Evolutionary conservation across 495 filamentous ascomycete genomes (phyloP).

Genomic region (Penicillium psychrofluorescens): DNA sequence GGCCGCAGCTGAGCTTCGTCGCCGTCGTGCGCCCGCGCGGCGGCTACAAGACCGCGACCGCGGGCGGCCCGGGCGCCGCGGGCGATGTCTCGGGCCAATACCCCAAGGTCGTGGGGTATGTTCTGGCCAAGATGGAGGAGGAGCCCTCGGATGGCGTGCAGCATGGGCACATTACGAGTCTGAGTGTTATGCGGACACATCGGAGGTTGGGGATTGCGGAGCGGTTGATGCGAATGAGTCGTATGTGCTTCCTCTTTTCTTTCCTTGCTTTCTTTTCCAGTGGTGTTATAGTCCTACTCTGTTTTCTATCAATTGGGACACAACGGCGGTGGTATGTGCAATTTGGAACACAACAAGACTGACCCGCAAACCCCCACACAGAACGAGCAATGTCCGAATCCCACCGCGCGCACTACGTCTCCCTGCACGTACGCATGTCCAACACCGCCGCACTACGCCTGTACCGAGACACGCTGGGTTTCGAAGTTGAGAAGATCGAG

Average conservation of each 20-base stretch:
- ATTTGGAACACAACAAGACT: neutral
- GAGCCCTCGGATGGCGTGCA: conserved; percentile 84
- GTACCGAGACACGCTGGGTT: conserved; percentile 89
- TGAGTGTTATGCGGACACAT: conserved; percentile 97
- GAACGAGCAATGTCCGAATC: conserved; percentile 96
- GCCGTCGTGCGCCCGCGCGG: conserved; percentile 82
- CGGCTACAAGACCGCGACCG: conserved; percentile 27
- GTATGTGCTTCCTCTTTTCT: conserved; percentile 48
- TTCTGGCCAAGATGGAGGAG: conserved; percentile 99
- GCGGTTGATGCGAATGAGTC: conserved; percentile 92
- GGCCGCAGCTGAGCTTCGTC: conserved; percentile 94
- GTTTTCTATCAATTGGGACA: no score
- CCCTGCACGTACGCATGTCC: conserved; percentile 87
- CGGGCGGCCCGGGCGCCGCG: conserved; percentile 8
- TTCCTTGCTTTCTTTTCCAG: conserved; percentile 1
- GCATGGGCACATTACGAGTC: conserved; percentile 92
- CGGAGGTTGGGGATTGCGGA: conserved; percentile 85
- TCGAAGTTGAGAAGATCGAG: conserved; percentile 85
- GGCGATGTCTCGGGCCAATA: conserved; percentile 60
- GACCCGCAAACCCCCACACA: conserved; percentile 21
- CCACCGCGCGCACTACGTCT: conserved; percentile 85
- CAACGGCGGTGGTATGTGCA: no score
- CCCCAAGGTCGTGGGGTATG: conserved; percentile 97
- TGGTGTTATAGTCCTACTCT: neutral
- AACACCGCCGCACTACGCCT: conserved; percentile 86